Base-by-base conservation (phyloP, 164 flowering plant species). In the Platanus orientalis region DNA sequence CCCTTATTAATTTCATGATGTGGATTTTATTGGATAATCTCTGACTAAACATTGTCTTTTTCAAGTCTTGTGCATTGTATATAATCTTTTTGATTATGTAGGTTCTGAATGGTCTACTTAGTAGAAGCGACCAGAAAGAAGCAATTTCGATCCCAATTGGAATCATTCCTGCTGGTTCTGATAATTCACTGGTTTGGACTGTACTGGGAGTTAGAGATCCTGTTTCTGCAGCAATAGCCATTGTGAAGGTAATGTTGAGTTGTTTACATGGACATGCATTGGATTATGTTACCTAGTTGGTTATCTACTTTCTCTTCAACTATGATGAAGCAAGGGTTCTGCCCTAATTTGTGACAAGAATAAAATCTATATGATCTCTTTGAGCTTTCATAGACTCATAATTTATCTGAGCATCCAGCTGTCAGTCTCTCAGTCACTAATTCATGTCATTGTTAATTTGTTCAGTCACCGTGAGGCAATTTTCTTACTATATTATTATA, bases 81-180 rank as follows among this genome's bases (percentile, higher is more conserved):
- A 28, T 28, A 14, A 30, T 26, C 25, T 48, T 30, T 39, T 36
- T 48, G 23, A 7, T 57, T 45, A 34, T 83, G 73, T 83, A 94
- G 99, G 99, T 94, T 76, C 71, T 94, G 44, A 94, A 94, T 78
- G 99, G 99, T 39, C 72, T 94, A 52, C 96, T 94, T 30, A 72
- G 83, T 74, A 81, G 99, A 72, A 83, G 78, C 59, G 85, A 94
- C 74, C 97, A 86, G 64, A 91, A 88, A 74, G 99, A 94, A 82
- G 97, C 90, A 69, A 91, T 94, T 72, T 94, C 99, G 57, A 78
- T 94, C 54, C 99, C 99, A 32, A 86, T 94, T 73, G 99, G 99
- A 67, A 94, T 94, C 57, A 91, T 94, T 57, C 99, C 99, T 42
- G 99, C 99, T 66, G 99, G 99, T 69, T 94, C 99, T 57, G 99